Conservation (phyloP, 768 basidiomycete genomes). For the Mycena rebaudengoi region DNA sequence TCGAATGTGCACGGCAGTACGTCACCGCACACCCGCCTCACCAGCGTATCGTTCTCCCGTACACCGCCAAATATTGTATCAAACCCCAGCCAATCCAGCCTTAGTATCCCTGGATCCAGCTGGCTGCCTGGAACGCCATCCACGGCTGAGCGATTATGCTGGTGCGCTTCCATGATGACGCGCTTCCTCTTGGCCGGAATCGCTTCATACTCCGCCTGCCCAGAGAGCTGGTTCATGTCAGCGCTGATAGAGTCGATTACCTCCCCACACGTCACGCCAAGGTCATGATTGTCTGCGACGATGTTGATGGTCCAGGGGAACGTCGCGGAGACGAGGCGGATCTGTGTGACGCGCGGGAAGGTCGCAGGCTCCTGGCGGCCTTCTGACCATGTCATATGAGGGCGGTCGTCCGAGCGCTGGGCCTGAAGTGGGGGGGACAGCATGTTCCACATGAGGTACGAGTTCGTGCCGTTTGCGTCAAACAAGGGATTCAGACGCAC, state of each 20-base stretch:
- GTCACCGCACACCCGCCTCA: constrained; percentile 55
- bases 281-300: constrained; percentile 48
- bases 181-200: constrained; percentile 47
- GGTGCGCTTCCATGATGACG: constrained; percentile 61
- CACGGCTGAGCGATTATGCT: constrained; percentile 70
- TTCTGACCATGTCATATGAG: constrained; percentile 68
- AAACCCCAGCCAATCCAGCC: constrained; percentile 71
- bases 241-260: constrained; percentile 63
- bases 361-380: constrained; percentile 75
- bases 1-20: constrained; percentile 67
- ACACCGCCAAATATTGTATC: constrained; percentile 74
- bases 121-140: constrained; percentile 74
- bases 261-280: constrained; percentile 75
- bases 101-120: constrained; percentile 67
- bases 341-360: constrained; percentile 61
- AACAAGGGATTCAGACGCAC: constrained; percentile 71
- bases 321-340: constrained; percentile 61
- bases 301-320: constrained; percentile 68
- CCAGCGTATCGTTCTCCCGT: constrained; percentile 50
- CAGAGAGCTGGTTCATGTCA: constrained; percentile 59
- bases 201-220: constrained; percentile 60
- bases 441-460: constrained; percentile 80
- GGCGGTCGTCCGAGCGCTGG: constrained; percentile 67
- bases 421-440: constrained; percentile 68
- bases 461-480: constrained; percentile 48